These are phyloP conservation scores for Pleurotus djamor DNA, from an alignment of 768 basidiomycete genomes.

Conservation along the genomic window DNA sequence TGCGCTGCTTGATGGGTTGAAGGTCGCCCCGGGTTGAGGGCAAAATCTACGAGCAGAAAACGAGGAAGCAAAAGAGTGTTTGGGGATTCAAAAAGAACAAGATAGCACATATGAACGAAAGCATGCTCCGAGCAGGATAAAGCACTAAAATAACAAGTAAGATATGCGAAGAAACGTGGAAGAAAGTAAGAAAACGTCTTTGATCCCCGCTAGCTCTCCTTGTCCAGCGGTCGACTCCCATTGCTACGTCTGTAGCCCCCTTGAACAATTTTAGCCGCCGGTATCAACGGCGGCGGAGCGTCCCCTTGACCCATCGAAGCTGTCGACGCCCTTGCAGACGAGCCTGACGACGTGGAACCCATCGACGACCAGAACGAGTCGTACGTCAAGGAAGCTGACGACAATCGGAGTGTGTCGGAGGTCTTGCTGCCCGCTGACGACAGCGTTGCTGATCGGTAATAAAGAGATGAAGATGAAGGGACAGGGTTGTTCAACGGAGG, in stretches of 20 bases:
- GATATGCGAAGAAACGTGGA: not conserved
- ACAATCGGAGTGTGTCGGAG: not conserved
- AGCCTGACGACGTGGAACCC: not conserved
- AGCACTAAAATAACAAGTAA: not conserved
- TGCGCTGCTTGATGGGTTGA: too few species aligned
- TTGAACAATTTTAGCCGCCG: not conserved
- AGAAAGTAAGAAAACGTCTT: not conserved
- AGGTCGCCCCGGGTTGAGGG: too few species aligned
- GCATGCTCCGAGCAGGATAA: not conserved
- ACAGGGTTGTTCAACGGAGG: not conserved
- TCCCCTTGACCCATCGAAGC: not conserved
- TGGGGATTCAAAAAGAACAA: too few species aligned
- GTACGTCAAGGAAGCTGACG: conserved; percentile 41
- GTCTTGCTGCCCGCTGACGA: not conserved
- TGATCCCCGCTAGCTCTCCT: not conserved
- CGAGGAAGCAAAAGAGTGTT: too few species aligned
- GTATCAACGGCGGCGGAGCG: not conserved
- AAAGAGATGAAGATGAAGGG: not conserved
- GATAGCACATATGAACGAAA: too few species aligned
- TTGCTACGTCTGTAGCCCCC: not conserved
- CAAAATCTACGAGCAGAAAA: too few species aligned
- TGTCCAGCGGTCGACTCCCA: not conserved
- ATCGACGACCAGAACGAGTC: conserved; percentile 63
- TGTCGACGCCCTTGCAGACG: not conserved
- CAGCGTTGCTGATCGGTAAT: conserved; percentile 1